phyloP scores from a whole-genome alignment of 208 protist species.

The Leishmania tarentolae region DNA sequence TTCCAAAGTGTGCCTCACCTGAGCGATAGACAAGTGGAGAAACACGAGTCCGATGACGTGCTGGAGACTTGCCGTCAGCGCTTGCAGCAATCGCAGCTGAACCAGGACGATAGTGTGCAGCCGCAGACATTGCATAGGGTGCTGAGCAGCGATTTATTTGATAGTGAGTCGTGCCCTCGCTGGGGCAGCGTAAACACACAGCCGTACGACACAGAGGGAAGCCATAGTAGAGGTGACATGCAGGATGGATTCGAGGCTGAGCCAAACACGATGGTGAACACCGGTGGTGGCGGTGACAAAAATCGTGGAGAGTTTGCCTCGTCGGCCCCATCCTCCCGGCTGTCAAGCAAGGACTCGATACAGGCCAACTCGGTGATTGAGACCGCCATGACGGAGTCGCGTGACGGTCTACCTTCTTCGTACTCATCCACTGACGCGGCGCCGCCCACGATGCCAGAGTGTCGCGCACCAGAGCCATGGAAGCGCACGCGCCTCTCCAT shows the following conservation, averaged over 20 bases:
- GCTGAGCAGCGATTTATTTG: not conserved
- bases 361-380: not conserved
- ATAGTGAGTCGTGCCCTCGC: not conserved
- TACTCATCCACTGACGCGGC: not conserved
- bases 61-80: slow-evolving; percentile 4
- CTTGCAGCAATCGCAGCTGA: not conserved
- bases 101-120: not conserved
- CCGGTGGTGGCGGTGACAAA: not conserved
- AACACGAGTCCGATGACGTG: not conserved
- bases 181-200: slow-evolving; percentile 7
- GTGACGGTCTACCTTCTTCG: not conserved
- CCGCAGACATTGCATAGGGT: not conserved
- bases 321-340: not conserved
- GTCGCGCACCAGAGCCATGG: not conserved
- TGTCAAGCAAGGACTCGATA: not conserved
- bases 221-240: not conserved
- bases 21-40: not conserved
- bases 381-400: not conserved
- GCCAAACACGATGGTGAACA: not conserved
- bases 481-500: slow-evolving; percentile 6
- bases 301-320: not conserved
- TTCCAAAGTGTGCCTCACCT: not conserved
- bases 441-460: not conserved
- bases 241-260: not conserved
- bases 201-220: slow-evolving; percentile 1